Conservation (phyloP, 176 grass and related monocot genomes). For the Rhynchospora breviuscula region DNA sequence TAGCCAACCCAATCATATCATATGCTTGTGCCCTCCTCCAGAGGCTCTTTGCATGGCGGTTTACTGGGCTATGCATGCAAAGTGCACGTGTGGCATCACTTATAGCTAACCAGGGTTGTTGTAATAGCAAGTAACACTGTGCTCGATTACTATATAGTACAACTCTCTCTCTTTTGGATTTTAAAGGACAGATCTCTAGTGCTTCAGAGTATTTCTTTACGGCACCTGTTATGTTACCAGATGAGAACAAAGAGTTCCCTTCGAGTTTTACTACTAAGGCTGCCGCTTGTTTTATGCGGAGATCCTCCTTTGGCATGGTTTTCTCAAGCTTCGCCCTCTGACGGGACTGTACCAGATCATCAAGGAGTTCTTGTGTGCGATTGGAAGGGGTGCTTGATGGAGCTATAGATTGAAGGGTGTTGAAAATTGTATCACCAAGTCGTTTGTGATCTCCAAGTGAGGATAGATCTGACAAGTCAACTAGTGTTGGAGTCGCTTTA, state of each 20-base stretch:
- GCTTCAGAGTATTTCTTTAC: constrained; percentile 95
- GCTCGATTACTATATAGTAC: constrained; percentile 94
- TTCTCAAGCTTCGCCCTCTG: constrained; percentile 82
- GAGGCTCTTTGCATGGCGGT: constrained; percentile 83
- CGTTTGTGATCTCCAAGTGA: constrained; percentile 74
- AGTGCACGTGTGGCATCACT: constrained; percentile 85
- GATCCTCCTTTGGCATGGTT: constrained; percentile 93
- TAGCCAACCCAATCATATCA: constrained; percentile 95
- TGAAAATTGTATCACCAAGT: constrained; percentile 72
- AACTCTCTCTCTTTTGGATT: constrained; percentile 98
- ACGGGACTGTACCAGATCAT: constrained; percentile 73
- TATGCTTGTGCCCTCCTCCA: constrained; percentile 99
- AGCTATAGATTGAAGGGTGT: constrained; percentile 60
- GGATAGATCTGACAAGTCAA: constrained; percentile 74
- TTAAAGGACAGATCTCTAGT: constrained; percentile 82
- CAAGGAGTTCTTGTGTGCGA: constrained; percentile 66
- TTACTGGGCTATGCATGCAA: constrained; percentile 64
- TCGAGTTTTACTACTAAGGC: constrained; percentile 96
- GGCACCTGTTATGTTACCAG: constrained; percentile 84
- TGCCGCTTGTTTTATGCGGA: constrained; percentile 97
- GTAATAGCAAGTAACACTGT: constrained; percentile 93
- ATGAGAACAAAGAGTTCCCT: constrained; percentile 97
- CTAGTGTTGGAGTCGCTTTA: constrained; percentile 67
- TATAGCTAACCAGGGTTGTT: constrained; percentile 83
- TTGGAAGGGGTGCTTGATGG: constrained; percentile 37